Evolutionary conservation across 2,329 filamentous ascomycete genomes (phyloP), one percentile per base, ranked within the genome.

Genomic region (Pseudogymnoascus pannorum): DNA sequence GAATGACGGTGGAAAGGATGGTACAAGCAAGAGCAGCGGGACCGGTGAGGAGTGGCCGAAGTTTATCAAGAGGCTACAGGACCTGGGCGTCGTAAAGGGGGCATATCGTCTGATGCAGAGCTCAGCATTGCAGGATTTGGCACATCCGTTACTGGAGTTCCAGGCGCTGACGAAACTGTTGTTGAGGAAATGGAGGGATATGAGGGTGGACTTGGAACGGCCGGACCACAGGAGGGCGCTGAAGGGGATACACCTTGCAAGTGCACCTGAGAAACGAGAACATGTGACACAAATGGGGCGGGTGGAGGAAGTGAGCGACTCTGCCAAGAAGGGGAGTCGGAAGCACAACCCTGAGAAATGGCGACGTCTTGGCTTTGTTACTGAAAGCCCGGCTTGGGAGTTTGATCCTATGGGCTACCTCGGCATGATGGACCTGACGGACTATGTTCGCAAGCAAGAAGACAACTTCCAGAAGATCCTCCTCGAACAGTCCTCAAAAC

Each of bases 401-500:
- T 97, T 99, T 71, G 87, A 91, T 18, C 79, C 84, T 38, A 88
- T 89, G 26, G 94, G 94, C 0, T 97, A 92, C 72, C 75, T 99
- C 60, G 94, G 94, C 26, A 91, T 99, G 84, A 97, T 99, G 92
- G 94, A 99, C 73, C 75, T 99, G 69, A 91, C 92, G 2, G 92
- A 97, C 73, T 99, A 91, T 72, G 91, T 96, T 57, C 85, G 89
- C 70, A 96, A 92, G 72, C 87, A 96, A 71, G 91, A 96, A 72
- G 92, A 97, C 71, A 85, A 86, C 9, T 97, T 96, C 68, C 92
- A 96, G 72, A 97, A 96, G 75, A 80, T 96, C 67, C 77, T 99
- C 14, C 78, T 97, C 35, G 94, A 99, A 74, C 94, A 99, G 74
- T 88, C 90, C 3, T 85, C 87, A 5, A 85, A 86, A 69, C 83